Percentiles rank a stretch among this genome's conserved stretches.
These are phyloP conservation scores for Berberis vulgaris DNA, from an alignment of 164 flowering plant genomes.

Conservation along the genomic window DNA sequence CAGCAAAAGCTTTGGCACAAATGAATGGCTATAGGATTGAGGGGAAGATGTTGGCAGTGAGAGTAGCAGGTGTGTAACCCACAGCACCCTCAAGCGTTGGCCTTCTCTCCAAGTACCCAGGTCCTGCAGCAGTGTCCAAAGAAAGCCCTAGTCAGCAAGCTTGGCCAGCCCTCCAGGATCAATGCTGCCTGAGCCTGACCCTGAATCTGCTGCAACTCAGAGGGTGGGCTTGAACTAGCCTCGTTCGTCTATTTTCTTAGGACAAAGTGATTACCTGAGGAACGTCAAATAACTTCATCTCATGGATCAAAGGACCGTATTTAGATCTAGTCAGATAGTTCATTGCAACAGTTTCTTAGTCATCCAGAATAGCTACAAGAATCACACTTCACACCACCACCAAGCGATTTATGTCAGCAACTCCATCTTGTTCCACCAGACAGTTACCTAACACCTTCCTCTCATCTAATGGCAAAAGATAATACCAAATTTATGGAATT, in stretches of 20 bases:
- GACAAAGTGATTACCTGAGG: not conserved
- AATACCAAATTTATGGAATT: no score
- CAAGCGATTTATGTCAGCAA: slow-evolving; percentile 1
- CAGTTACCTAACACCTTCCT: not conserved
- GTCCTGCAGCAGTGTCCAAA: slow-evolving; percentile 6
- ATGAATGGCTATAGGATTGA: slow-evolving; percentile 31
- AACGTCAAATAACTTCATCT: not conserved
- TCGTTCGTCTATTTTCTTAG: not conserved
- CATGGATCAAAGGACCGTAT: no score
- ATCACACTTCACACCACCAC: not conserved
- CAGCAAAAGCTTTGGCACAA: slow-evolving; percentile 22
- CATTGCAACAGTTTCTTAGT: not conserved
- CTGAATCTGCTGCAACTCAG: slow-evolving; percentile 1
- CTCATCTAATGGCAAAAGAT: not conserved
- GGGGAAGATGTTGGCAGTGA: slow-evolving; percentile 32
- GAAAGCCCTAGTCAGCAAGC: slow-evolving; percentile 9
- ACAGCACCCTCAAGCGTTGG: not conserved
- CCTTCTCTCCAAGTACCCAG: slow-evolving; percentile 8
- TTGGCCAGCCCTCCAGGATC: slow-evolving; percentile 8
- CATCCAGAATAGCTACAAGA: not conserved
- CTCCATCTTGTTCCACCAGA: not conserved
- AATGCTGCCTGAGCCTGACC: not conserved
- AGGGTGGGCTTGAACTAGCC: slow-evolving; percentile 6
- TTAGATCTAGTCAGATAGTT: not conserved
- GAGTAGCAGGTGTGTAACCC: slow-evolving; percentile 16